Evolutionary conservation across 352 stramenopile genomes (phyloP), one percentile per base, ranked within the genome.

Genomic region (Globisporangium nodosum): DNA sequence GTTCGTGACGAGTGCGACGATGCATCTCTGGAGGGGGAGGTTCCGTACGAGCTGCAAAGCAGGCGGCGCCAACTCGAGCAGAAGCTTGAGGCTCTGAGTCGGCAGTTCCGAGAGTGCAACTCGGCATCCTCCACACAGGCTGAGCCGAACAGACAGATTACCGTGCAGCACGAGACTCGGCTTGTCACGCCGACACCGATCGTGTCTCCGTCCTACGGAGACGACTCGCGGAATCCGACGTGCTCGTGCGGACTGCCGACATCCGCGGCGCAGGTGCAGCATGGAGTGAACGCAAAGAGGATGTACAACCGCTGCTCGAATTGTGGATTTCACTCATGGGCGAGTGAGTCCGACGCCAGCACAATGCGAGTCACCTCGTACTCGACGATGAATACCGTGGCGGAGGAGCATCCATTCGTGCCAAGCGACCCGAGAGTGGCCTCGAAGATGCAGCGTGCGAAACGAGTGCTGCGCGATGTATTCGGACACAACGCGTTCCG

Each of bases 401-500:
- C 51, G 63, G 46, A 71, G 8, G 64, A 67, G 20, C 31, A 35
- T 11, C 71, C 73, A 2, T 83, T 67, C 39, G 61, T 84, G 20
- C 81, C 74, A 6, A 72, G 35, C 12, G 73, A 90, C 40, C 71
- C 74, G 50, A 66, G 54, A 15, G 75, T 92, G 7, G 73, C 72
- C 27, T 64, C 70, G 15, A 95, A 93, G 52, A 81, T 93, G 74
- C 66, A 74, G 33, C 72, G 70, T 35, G 85, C 83, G 16, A 92
- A 89, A 56, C 64, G 66, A 46, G 73, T 95, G 45, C 67, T 95
- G 48, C 74, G 81, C 12, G 85, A 95, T 51, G 77, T 98, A 35
- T 99, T 99, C 78, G 96, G 96, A 21, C 97, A 99, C 81, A 85
- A 88, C 47, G 78, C 80, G 6, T 99, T 99, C 73, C 92, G 97